Base-by-base conservation (phyloP, 2,329 filamentous ascomycete species). In the Malbranchea zuffiana region DNA sequence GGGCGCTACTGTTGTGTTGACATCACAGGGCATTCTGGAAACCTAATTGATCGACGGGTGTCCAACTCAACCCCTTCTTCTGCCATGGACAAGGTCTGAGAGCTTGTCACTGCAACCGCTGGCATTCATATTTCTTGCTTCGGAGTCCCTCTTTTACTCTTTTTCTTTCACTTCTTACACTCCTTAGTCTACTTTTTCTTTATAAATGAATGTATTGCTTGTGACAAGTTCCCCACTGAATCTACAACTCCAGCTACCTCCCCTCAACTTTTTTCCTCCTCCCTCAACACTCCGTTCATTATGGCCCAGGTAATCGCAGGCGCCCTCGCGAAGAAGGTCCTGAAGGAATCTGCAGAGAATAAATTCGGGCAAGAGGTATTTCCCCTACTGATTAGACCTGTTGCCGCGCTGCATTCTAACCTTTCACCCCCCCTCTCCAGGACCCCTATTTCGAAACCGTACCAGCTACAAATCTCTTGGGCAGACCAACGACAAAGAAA, bases 371-470 rank as follows among this genome's bases (percentile, higher is more conserved):
- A 56, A 44, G 61, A 64, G 46, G 61, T 63, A 45, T 48, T 41
- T 26, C 2, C 5, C 11, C 17, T 19, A n/a, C 3, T 15, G 7
- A 17, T 4, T 19, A 27, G 21, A 35, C 15, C 5, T 11, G 24
- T 13, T 4, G 16, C 23, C 12, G 23, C 10, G 10, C 2, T 18
- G 17, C 4, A n/a, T 31, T 25, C 32, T 35, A 26, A 40, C 16
- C 41, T 45, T 31, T 48, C 42, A 28, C 18, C 5, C n/a, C 18
- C 17, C 13, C 7, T 32, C 19, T 32, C 35, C 51, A 95, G 83
- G 87, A 96, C 55, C 86, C 87, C 4, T 94, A 86, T 64, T 93
- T 87, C 51, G 84, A 93, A 57, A 70, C 77, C 48, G 77, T 94
- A 23, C 77, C 79, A 15, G 79, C 87, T 27, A 82, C 81, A 6